Evolutionary conservation across 768 basidiomycete genomes (phyloP).

Genomic region (Psilocybe subaeruginosa): DNA sequence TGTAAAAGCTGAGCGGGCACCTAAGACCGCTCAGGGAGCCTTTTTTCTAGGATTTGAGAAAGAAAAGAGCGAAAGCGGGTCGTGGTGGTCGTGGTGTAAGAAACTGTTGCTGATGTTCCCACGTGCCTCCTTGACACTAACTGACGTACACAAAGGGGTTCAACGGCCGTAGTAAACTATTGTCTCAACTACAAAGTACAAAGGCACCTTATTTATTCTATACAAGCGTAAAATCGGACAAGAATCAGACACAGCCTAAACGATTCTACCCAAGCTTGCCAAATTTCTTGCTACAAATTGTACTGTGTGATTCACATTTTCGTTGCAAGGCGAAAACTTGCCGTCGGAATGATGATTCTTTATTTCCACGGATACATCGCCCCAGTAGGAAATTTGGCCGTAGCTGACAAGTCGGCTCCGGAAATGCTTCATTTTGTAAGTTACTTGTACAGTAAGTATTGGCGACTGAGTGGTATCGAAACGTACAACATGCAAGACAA

Average conservation of each 20-base stretch:
- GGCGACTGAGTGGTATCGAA: no score
- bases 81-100: conserved; percentile 20
- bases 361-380: not conserved
- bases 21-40: conserved; percentile 22
- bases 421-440: no score
- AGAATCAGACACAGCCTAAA: no score
- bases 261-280: no score
- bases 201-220: not conserved
- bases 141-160: conserved; percentile 16
- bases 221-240: not conserved
- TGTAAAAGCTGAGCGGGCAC: conserved; percentile 22
- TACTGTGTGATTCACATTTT: not conserved
- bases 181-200: not conserved
- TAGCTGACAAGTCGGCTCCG: no score
- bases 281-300: no score
- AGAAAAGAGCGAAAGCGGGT: conserved; percentile 10
- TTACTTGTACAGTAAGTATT: no score
- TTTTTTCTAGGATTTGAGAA: conserved; percentile 11
- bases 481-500: no score
- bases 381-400: no score
- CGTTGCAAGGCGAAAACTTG: not conserved
- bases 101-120: conserved; percentile 19
- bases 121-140: conserved; percentile 13
- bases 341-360: not conserved
- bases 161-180: not conserved